Base-by-base conservation (phyloP, 495 filamentous ascomycete genomes). In the Penicillium lagena region DNA sequence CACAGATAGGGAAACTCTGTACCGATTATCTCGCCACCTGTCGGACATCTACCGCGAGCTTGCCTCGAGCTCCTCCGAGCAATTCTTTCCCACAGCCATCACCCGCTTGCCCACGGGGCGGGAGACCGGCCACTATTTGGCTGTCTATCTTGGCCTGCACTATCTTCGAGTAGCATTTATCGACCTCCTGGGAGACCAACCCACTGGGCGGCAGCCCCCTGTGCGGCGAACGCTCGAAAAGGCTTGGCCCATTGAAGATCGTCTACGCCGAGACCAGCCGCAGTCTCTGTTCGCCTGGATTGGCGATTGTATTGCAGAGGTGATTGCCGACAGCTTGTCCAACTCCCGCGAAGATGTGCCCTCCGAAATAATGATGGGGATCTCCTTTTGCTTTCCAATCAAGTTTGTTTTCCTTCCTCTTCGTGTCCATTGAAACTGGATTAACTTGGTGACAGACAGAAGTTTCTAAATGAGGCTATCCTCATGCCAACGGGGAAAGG, bases 301-400 rank as follows among this genome's bases (percentile, higher is more conserved):
- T 49, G 85, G 86, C 7, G 67, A 74, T 36, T 80, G 78, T 51
- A 85, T 90, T 37, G 81, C 78, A 11, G 70, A 85, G 29, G 81
- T 89, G 6, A 79, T 90, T 7, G 60, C 58, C 12, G 69, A 63
- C 43, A 63, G 67, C 35, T 43, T 76, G 6, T 50, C 50, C 12
- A 62, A 58, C 42, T 57, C 58, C 9, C 59, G 46, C 12, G 58
- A 56, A 7, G 56, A 55, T 39, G 47, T 67, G 17, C 58, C 62
- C 5, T 58, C 68, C n/a, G 75, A 77, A 49, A 58, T 89, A 40
- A 73, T 76, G 9, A 73, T 85, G 59, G 86, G 86, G 1, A 81
- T 90, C 33, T 87, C 86, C 12, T 90, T 89, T 51, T 85, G 81
- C 57, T 87, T 90, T 50, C 86, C 86, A 22, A 87, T 89, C 74